Percentiles rank a stretch among this genome's conserved stretches.
Evolutionary conservation across 164 flowering plant genomes (phyloP).

Genomic region (Vitis rupestris): DNA sequence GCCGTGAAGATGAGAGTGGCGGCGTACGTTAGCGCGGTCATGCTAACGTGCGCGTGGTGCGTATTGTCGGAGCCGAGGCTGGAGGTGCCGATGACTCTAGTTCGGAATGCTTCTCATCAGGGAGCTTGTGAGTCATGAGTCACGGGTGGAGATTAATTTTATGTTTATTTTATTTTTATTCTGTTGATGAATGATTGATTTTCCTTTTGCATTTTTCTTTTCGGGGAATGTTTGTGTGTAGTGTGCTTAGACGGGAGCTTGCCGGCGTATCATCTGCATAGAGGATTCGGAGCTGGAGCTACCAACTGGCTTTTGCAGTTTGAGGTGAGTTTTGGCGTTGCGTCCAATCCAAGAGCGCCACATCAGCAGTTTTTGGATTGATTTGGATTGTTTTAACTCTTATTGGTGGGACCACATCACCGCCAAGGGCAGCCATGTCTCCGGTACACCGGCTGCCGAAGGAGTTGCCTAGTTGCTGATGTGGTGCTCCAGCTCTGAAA

Average conservation of each 20-base stretch:
- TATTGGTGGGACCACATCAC: too few species aligned
- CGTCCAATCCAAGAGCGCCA: neutral
- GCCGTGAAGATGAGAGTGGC: too few species aligned
- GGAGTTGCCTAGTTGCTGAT: too few species aligned
- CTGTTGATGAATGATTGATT: neutral
- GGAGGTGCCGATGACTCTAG: slow-evolving; percentile 6
- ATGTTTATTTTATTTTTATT: slow-evolving; percentile 1
- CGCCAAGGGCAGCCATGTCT: too few species aligned
- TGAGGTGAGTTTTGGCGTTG: slow-evolving; percentile 53
- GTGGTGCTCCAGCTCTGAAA: too few species aligned
- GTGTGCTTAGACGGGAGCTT: slow-evolving; percentile 96
- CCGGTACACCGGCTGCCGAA: too few species aligned
- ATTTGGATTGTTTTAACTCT: neutral
- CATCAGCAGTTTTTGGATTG: neutral
- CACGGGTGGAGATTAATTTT: neutral
- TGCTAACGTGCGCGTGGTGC: too few species aligned
- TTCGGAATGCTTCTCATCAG: neutral
- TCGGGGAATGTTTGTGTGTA: slow-evolving; percentile 12
- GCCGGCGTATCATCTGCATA: slow-evolving; percentile 86
- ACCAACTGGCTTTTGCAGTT: slow-evolving; percentile 90
- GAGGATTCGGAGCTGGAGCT: slow-evolving; percentile 80
- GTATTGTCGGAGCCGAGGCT: neutral
- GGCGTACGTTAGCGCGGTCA: too few species aligned
- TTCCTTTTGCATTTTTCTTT: neutral
- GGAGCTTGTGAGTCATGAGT: neutral